Evolutionary conservation across 352 stramenopile genomes (phyloP), one percentile per base, ranked within the genome.

Genomic region (Phytophthora cajani): DNA sequence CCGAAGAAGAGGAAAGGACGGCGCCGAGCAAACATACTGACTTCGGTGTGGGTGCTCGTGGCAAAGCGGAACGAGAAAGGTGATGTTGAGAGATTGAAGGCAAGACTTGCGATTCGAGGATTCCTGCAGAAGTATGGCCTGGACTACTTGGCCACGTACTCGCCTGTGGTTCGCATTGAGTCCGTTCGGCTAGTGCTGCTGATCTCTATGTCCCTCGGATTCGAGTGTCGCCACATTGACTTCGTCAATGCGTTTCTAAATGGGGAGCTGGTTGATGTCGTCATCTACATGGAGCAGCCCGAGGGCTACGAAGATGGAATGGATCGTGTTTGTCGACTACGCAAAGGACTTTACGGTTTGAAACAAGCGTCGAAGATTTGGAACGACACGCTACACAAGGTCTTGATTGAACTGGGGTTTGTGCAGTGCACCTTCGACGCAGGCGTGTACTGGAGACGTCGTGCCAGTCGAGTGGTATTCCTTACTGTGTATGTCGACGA

Each of bases 231-330:
- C 14, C 63, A 63, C 27, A 14, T 70, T 5, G 55, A 63, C 32
- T 60, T 55, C 25, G 60, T 33, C 1, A 54, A 36, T 0, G 50
- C 36, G 5, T 60, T 60, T 27, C 38, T 67, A 2, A 60, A 67
- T 17, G 50, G 36, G 14, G 21, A 46, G 1, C 17, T 60, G 1
- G 19, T n/a, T 5, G 60, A 53, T 11, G 60, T 60, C 8, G 27
- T 46, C 2, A 69, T 70, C 11, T 70, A 64, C 55, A 70, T 64
- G 63, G 19, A 70, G 23, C 30, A 60, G 23, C 23, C 23, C 23
- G 2, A 27, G 23, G 23, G 23, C 2, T 27, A 27, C 23, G 23
- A 27, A 27, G 23, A 27, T 27, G 23, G 23, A 27, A 27, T 2
- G 23, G 23, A 27, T 27, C 23, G 23, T 27, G 23, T 27, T 27